phyloP scores from a whole-genome alignment of 2,329 filamentous ascomycete genomes.

The Aspergillus sp. region DNA sequence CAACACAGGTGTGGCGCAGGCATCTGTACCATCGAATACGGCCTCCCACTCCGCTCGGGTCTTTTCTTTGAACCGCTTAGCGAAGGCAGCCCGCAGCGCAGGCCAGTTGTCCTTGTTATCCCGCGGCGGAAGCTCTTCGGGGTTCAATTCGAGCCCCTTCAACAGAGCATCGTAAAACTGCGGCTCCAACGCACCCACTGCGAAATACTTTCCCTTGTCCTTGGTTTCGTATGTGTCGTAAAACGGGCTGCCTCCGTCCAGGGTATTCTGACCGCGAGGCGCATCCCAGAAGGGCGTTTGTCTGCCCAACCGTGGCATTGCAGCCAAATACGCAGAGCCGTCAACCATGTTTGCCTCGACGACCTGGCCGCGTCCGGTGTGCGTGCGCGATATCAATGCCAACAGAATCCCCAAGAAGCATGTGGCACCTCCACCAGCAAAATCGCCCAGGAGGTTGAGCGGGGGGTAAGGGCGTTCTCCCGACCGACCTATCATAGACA shows the following conservation, averaged over 20 bases:
- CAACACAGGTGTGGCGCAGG: conserved; percentile 87
- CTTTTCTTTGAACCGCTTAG: conserved; percentile 65
- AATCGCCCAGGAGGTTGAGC: conserved; percentile 83
- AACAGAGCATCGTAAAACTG: conserved; percentile 76
- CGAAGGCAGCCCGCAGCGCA: conserved; percentile 63
- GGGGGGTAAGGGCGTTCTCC: conserved; percentile 75
- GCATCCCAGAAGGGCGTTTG: conserved; percentile 64
- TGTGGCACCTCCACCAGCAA: conserved; percentile 82
- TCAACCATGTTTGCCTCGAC: conserved; percentile 98
- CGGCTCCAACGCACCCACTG: conserved; percentile 87
- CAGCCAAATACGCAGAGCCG: conserved; percentile 75
- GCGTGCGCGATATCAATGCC: conserved; percentile 68
- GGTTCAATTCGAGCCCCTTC: conserved; percentile 63
- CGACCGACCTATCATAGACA: conserved; percentile 72
- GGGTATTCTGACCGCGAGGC: conserved; percentile 70
- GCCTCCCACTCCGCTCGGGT: conserved; percentile 78
- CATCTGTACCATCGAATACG: conserved; percentile 87
- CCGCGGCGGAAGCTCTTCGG: conserved; percentile 49
- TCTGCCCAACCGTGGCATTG: conserved; percentile 70
- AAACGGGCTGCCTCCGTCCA: conserved; percentile 84
- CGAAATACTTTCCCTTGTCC: conserved; percentile 72
- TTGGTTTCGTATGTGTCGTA: conserved; percentile 87
- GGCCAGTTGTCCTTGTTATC: conserved; percentile 68
- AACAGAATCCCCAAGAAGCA: conserved; percentile 81
- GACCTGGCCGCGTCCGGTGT: conserved; percentile 74